A percentile compares a stretch with the other conserved stretches of the same genome.
Conservation (phyloP, 768 basidiomycete species). For the Tulasnella sp. region DNA sequence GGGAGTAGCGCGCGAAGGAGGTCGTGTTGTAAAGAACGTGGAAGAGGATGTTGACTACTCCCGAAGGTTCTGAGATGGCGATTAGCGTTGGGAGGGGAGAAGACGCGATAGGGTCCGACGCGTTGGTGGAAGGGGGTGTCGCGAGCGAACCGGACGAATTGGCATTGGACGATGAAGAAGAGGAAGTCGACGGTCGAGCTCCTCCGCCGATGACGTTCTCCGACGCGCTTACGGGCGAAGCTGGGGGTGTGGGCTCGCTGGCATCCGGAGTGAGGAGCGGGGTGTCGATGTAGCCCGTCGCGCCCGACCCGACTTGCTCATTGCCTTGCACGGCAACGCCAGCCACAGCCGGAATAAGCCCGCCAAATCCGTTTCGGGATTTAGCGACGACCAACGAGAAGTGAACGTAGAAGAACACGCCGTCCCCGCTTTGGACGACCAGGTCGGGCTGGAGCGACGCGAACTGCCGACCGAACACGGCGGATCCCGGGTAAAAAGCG, state of each 20-base stretch:
- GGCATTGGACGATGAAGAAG: background rate
- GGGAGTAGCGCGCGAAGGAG: constrained; percentile 25
- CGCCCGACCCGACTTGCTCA: background rate
- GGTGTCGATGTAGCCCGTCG: constrained; percentile 11
- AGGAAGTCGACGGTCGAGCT: background rate
- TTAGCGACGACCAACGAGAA: constrained; percentile 50
- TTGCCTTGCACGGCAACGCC: background rate
- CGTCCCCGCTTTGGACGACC: constrained; percentile 65
- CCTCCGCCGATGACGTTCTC: background rate
- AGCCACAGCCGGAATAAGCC: constrained; percentile 36
- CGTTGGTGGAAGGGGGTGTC: background rate
- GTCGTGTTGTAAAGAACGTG: constrained; percentile 27
- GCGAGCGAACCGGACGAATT: background rate
- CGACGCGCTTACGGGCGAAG: background rate
- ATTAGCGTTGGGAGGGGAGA: constrained; percentile 38
- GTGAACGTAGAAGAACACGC: constrained; percentile 82
- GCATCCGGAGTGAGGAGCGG: constrained; percentile 15
- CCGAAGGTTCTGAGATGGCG: constrained; percentile 51
- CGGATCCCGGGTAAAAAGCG: constrained; percentile 69
- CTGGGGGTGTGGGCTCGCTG: constrained; percentile 17
- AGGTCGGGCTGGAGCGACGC: constrained; percentile 41
- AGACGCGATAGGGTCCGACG: background rate
- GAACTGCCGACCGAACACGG: constrained; percentile 40
- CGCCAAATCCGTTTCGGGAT: constrained; percentile 63
- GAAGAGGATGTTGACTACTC: constrained; percentile 30